Evolutionary conservation across 2,329 filamentous ascomycete genomes (phyloP).

Genomic region (Furcasterigmium furcatum): DNA sequence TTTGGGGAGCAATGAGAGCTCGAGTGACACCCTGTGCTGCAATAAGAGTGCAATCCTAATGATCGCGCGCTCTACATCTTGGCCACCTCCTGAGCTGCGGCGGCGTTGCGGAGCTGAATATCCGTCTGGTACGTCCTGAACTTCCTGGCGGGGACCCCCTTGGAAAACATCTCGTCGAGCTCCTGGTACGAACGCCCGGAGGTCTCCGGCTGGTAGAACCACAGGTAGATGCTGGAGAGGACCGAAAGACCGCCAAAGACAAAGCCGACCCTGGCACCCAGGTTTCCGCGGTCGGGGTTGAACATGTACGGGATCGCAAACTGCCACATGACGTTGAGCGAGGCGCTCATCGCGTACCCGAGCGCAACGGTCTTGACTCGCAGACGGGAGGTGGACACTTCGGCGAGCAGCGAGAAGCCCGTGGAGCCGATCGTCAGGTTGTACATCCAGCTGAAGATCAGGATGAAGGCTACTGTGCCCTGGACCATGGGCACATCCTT

Average conservation of each 20-base stretch:
- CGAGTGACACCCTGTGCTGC: too few relatives aligned
- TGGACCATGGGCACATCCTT: slow-evolving; percentile 6
- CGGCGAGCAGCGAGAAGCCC: slow-evolving; percentile 31
- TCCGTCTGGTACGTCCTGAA: slow-evolving; percentile 17
- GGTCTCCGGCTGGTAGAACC: slow-evolving; percentile 32
- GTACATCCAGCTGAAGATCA: slow-evolving; percentile 34
- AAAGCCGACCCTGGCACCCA: slow-evolving; percentile 35
- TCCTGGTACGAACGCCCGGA: slow-evolving; percentile 19
- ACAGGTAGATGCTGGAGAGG: slow-evolving; percentile 24
- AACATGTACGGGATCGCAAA: slow-evolving; percentile 17
- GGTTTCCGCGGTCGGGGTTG: slow-evolving; percentile 20
- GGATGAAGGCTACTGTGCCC: slow-evolving; percentile 27
- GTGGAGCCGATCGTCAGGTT: slow-evolving; percentile 36
- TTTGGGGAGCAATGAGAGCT: too few relatives aligned
- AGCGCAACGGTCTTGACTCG: slow-evolving; percentile 36
- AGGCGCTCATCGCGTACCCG: slow-evolving; percentile 27
- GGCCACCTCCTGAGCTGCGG: too few relatives aligned
- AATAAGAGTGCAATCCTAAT: too few relatives aligned
- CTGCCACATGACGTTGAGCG: slow-evolving; percentile 11
- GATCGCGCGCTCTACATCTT: too few relatives aligned
- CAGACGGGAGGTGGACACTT: slow-evolving; percentile 31
- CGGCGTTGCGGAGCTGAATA: slow-evolving; percentile 6
- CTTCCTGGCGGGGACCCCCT: slow-evolving; percentile 17
- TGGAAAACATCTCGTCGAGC: slow-evolving; percentile 20
- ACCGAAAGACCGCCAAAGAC: slow-evolving; percentile 31